Base-by-base conservation (phyloP, 208 protist genomes). In the Leishmania mexicana region DNA sequence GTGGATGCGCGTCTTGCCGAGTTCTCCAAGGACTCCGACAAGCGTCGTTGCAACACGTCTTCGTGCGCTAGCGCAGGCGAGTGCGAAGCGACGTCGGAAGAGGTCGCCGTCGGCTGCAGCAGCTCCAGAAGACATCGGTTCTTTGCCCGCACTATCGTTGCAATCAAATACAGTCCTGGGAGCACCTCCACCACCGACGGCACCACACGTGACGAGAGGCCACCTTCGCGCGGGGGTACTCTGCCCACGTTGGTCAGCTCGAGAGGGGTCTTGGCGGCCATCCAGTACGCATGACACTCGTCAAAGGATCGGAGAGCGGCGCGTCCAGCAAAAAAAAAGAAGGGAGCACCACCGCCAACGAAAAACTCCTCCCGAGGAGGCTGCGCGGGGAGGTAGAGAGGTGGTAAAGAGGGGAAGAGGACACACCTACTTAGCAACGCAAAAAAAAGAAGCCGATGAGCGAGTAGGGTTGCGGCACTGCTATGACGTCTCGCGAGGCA, bases 121-220 rank as follows among this genome's bases (percentile, higher is more conserved):
- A 94, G 79, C 76, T 96, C 90, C 2, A 97, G 35, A 31, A 90
- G 65, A 75, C 92, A 96, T 78, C 89, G 74, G 75, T 95, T 93
- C 31, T 84, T 89, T 11, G 58, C 73, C 2, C 76, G 60, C 35
- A 87, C 76, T 1, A 92, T 89, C 6, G 86, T 93, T 17, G 92
- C 94, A 31, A 97, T 64, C 68, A 97, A 83, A 51, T 81, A 91
- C 15, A 92, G 85, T 19, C 81, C 87, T 17, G 90, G 78, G n/a
- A 79, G 76, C 3, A 97, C 67, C 68, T 95, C 88, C 40, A 89
- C 76, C 40, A 90, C 84, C 28, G 87, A 88, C 19, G 70, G 72
- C 7, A 40, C 49, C 53, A 58, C 45, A 19, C 45, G 60, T 17
- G 45, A n/a, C 1, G 64, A 68, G n/a, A 70, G 65, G 1, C 51